Evolutionary conservation across 805 yeast genomes (phyloP), one percentile per base, ranked within the genome.

Genomic region (Saturnispora diversa): DNA sequence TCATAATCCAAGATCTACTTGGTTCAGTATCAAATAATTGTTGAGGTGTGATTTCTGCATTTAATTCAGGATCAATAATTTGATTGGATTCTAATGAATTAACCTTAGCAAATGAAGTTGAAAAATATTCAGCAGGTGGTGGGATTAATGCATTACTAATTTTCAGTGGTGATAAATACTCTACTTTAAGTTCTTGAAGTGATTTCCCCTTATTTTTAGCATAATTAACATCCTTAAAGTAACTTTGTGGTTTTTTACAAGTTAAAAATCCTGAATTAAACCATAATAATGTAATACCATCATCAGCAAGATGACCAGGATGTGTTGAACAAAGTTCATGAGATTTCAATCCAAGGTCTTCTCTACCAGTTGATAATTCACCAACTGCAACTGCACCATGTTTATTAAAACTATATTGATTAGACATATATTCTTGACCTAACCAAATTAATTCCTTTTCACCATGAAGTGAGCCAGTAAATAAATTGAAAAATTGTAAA

Each of bases 371-470:
- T 4, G 49, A 59, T 59, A 62, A 39, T 39, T 51, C 56, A 10
- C 84, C 85, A 2, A 72, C 69, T 16, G 78, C 64, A 2, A 77
- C 83, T 1, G 82, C 82, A n/a, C 71, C 63, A 48, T 65, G 56
- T 6, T 57, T 42, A 50, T 77, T 78, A 53, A 79, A 70, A 22
- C 55, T 58, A 47, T 75, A 76, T 16, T 60, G 54, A 49, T 77
- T 76, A 10, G 84, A 79, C 31, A 71, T 65, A 29, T 71, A 61
- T 33, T 71, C 66, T 55, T 77, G 73, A 2, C 84, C 84, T 25
- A 83, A 53, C 90, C 90, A 81, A 51, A 80, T 76, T 48, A 82
- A 63, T 53, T 83, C 92, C 50, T 83, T 83, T 47, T 83, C 94
- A 29, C 94, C 94, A 68, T 83, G 82, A 8, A 80, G 68, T 15